A percentile compares a stretch with the other conserved stretches of the same genome.
Conservation (phyloP, 2,329 filamentous ascomycete species). For the Aspergillus calidoustus region DNA sequence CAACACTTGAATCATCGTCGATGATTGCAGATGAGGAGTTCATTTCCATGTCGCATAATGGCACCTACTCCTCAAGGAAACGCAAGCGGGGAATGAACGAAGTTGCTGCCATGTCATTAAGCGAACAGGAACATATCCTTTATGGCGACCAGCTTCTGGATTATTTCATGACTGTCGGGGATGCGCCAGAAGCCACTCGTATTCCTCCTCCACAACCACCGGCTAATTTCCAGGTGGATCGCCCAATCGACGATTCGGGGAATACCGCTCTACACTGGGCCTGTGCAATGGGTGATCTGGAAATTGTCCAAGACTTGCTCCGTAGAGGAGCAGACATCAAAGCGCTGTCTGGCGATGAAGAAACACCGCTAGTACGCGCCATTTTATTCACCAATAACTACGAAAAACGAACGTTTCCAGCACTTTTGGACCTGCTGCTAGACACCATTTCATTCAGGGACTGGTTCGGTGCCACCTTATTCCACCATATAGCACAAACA, state of each 20-base stretch:
- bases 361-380: conserved; percentile 92
- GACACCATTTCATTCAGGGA: conserved; percentile 81
- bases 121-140: conserved; percentile 82
- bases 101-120: conserved; percentile 59
- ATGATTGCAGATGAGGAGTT: conserved; percentile 84
- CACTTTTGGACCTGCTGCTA: conserved; percentile 80
- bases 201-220: conserved; percentile 75
- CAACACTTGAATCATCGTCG: conserved; percentile 80
- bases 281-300: conserved; percentile 93
- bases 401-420: conserved; percentile 88
- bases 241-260: conserved; percentile 88
- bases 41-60: conserved; percentile 70
- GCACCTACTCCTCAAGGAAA: conserved; percentile 63
- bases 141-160: conserved; percentile 94
- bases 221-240: conserved; percentile 83
- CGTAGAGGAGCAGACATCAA: conserved; percentile 76
- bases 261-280: conserved; percentile 97
- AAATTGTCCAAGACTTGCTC: conserved; percentile 86
- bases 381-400: conserved; percentile 97
- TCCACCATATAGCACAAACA: conserved; percentile 91
- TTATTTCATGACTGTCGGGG: conserved; percentile 88
- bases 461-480: conserved; percentile 80
- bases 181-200: conserved; percentile 67
- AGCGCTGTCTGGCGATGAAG: conserved; percentile 70
- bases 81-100: conserved; percentile 75